These are phyloP conservation scores for Lentinula sp. DNA, from an alignment of 768 basidiomycete genomes.

Conservation along the genomic window DNA sequence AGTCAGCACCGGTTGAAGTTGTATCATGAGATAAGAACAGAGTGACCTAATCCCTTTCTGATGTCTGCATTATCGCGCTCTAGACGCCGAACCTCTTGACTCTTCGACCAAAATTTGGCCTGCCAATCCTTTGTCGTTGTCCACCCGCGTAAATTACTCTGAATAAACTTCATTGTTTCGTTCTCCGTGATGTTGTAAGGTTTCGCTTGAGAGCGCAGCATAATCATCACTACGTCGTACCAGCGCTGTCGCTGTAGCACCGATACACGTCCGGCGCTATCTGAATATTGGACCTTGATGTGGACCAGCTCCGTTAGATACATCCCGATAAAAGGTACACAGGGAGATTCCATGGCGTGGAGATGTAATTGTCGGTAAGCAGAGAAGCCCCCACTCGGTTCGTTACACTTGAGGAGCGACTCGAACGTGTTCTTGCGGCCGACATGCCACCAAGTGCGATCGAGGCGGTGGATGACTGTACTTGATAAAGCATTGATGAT, in stretches of 20 bases:
- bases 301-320: slow-evolving; percentile 57
- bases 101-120: slow-evolving; percentile 49
- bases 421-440: slow-evolving; percentile 45
- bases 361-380: slow-evolving; percentile 46
- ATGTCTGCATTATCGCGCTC: slow-evolving; percentile 62
- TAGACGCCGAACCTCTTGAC: slow-evolving; percentile 52
- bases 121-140: slow-evolving; percentile 31
- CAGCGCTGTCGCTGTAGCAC: slow-evolving; percentile 53
- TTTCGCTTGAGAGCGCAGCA: slow-evolving; percentile 53
- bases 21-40: no score
- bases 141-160: slow-evolving; percentile 29
- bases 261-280: slow-evolving; percentile 36
- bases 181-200: slow-evolving; percentile 43
- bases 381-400: slow-evolving; percentile 52
- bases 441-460: slow-evolving; percentile 64
- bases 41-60: slow-evolving; percentile 45
- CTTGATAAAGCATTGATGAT: slow-evolving; percentile 60
- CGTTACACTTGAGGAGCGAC: slow-evolving; percentile 46
- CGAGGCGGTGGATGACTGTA: slow-evolving; percentile 48
- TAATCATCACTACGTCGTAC: slow-evolving; percentile 45
- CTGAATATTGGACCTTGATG: slow-evolving; percentile 43
- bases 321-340: slow-evolving; percentile 64
- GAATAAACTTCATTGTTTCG: slow-evolving; percentile 43
- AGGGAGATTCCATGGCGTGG: slow-evolving; percentile 42
- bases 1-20: background rate